Base-by-base conservation (phyloP, 2,329 filamentous ascomycete genomes). In the Juglanconis juglandina region DNA sequence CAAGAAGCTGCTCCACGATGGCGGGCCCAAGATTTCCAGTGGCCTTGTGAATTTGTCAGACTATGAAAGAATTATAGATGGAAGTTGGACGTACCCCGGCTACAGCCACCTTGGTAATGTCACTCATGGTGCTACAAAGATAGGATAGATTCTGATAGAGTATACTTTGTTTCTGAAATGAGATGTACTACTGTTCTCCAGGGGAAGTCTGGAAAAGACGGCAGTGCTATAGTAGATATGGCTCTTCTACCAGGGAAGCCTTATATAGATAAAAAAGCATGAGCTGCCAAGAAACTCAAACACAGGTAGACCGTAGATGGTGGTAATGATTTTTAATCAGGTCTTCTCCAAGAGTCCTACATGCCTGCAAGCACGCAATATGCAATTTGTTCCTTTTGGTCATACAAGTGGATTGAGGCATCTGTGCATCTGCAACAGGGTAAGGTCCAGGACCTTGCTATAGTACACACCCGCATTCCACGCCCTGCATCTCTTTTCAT, bases 1-100 rank as follows among this genome's bases (percentile, higher is more conserved):
- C 55, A 37, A 74, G 47, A 32, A 75, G 70, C 33, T 67, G 68
- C 34, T 57, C 17, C 48, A 73, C 61, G 35, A 75, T 66, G 37
- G 64, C 58, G 7, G 58, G 59, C 42, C 73, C 73, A 24, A 75
- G 66, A 60, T 68, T 70, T 46, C 73, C 73, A 1, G 69, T 53
- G 2, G 51, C 51, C 51, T 53, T 7, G 17, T 30, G 13, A 13
- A 8, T 17, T 4, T 30, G 34, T 53, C 41, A 53, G 50, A 14
- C 11, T 3, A 10, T 13, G 30, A 14, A 14, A 6, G 32, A 14
- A 51, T 51, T 30, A 13, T 24, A 35, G 32, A 33, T 4, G 1
- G 32, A 8, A 51, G 4, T 1, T 32, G 37, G 10, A 53, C 51
- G 2, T 44, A 53, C 51, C 8, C 51, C 51, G 17, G 51, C 51